Evolutionary conservation across 371 early-diverging fungal species (phyloP).

Genomic region (Zychaea mexicana): DNA sequence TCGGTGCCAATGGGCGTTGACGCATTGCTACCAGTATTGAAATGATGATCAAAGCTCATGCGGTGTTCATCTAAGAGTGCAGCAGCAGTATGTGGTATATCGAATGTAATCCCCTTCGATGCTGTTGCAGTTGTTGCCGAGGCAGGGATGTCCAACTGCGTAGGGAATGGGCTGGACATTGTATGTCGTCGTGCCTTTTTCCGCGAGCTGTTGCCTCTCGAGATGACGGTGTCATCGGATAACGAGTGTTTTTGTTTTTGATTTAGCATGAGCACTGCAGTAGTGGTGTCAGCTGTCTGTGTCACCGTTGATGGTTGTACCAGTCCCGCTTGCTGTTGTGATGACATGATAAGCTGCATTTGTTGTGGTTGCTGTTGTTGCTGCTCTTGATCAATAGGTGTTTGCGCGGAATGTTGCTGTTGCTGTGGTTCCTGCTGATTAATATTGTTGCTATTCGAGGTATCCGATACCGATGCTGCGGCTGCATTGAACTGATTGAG

Average conservation of each 20-base stretch:
- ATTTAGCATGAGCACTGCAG: not conserved
- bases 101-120: not conserved
- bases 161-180: conserved; percentile 16
- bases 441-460: too few species aligned
- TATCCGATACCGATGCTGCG: not conserved
- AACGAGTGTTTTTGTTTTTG: not conserved
- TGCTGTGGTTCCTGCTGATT: not conserved
- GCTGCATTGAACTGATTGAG: not conserved
- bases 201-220: not conserved
- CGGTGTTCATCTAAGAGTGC: conserved; percentile 2
- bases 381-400: not conserved
- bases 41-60: conserved; percentile 5
- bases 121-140: not conserved
- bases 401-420: not conserved
- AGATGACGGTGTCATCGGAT: not conserved
- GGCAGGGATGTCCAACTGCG: conserved; percentile 9
- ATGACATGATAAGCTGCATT: too few species aligned
- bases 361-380: too few species aligned
- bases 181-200: conserved; percentile 19
- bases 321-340: too few species aligned
- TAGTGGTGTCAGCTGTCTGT: not conserved
- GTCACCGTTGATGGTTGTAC: not conserved
- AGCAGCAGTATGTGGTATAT: conserved; percentile 11
- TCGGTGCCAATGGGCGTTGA: conserved; percentile 2
- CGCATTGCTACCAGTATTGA: not conserved